Conservation (phyloP, 257 asterid species). For the Lavandula angustifolia region DNA sequence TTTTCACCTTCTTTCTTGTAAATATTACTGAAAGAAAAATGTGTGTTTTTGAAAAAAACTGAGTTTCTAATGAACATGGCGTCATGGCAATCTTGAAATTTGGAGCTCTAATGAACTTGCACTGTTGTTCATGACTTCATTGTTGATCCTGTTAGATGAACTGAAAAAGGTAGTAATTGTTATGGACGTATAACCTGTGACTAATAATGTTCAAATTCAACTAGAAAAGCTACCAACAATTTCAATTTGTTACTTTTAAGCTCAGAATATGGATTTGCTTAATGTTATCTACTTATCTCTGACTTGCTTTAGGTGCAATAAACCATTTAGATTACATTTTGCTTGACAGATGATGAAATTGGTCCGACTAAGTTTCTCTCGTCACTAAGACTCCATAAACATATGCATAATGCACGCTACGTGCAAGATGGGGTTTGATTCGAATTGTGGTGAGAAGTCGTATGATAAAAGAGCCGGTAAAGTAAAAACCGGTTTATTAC, state of each 20-base stretch:
- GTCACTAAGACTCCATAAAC: not conserved
- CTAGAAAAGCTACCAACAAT: not conserved
- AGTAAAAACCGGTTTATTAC: constrained; percentile 18
- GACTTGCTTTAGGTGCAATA: not conserved
- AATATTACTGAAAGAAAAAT: not conserved
- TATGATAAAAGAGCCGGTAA: constrained; percentile 28
- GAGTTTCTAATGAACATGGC: not conserved
- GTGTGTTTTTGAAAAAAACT: not conserved
- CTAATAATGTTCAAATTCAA: not conserved
- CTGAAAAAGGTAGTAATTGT: not conserved
- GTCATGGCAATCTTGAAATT: not conserved
- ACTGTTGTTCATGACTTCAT: no score
- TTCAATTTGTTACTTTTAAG: not conserved
- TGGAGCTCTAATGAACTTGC: not conserved
- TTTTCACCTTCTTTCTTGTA: not conserved
- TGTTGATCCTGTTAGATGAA: no score
- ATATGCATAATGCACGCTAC: constrained; percentile 18
- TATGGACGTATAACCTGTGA: not conserved
- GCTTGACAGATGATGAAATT: constrained; percentile 14
- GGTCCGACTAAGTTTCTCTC: not conserved
- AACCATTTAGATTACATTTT: constrained; percentile 2
- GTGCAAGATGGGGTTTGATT: constrained; percentile 42
- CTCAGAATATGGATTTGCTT: constrained; percentile 7
- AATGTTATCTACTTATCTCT: not conserved
- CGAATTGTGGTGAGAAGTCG: constrained; percentile 29